These are phyloP conservation scores for Irpex rosettiformis DNA, from an alignment of 1,284 basidiomycete genomes.

Conservation along the genomic window DNA sequence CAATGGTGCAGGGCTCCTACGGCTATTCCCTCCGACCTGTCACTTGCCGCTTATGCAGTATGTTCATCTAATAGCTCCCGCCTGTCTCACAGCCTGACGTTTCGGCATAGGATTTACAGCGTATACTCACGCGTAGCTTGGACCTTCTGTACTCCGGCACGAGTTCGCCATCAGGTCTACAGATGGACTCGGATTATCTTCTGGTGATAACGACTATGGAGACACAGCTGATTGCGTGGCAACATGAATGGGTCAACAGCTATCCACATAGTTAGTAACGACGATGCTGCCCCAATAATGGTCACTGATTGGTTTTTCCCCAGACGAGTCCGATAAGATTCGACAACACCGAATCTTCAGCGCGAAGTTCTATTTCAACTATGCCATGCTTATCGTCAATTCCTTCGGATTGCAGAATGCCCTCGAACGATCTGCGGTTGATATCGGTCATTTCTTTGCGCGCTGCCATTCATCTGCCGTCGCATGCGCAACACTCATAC, in stretches of 20 bases:
- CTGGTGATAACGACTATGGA: constrained; percentile 83
- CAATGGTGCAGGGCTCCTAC: constrained; percentile 68
- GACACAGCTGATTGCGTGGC: constrained; percentile 72
- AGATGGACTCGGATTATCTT: constrained; percentile 86
- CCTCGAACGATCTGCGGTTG: constrained; percentile 67
- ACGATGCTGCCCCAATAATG: background rate
- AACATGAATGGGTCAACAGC: constrained; percentile 52
- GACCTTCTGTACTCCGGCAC: constrained; percentile 90
- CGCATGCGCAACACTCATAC: constrained; percentile 63
- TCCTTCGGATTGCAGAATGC: constrained; percentile 96
- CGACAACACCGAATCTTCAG: constrained; percentile 50
- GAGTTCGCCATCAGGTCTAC: constrained; percentile 78
- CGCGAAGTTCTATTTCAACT: constrained; percentile 78
- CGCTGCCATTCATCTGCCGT: constrained; percentile 79
- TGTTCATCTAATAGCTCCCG: background rate
- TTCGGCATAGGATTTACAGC: constrained; percentile 69
- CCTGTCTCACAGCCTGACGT: background rate
- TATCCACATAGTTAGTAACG: constrained; percentile 17
- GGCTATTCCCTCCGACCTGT: constrained; percentile 58
- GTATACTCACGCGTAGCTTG: constrained; percentile 83
- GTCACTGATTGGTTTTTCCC: constrained; percentile 5
- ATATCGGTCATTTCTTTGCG: constrained; percentile 86
- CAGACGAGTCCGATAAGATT: constrained; percentile 23
- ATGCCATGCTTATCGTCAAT: constrained; percentile 84
- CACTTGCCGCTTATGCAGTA: constrained; percentile 3